Percentiles rank a stretch among this genome's conserved stretches.
phyloP scores from a whole-genome alignment of 1,284 basidiomycete species.

The Cerioporus squamosus region DNA sequence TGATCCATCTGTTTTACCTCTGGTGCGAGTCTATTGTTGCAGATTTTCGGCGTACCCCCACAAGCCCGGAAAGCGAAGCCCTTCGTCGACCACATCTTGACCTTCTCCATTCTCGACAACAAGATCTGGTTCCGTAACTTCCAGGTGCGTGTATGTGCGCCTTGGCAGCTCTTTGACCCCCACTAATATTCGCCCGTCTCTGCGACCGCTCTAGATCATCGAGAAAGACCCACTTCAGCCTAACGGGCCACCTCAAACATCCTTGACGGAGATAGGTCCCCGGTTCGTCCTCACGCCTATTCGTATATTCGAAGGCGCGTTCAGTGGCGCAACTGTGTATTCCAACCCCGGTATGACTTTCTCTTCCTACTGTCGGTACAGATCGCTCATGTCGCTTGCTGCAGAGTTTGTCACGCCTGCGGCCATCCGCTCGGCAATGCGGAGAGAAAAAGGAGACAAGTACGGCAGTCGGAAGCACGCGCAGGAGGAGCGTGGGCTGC shows the following conservation, averaged over 20 bases:
- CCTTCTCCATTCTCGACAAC: conserved; percentile 93
- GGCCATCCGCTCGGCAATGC: conserved; percentile 75
- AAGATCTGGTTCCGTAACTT: conserved; percentile 99
- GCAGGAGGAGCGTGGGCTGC: conserved; percentile 66
- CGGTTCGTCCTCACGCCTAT: conserved; percentile 98
- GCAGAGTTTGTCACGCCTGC: conserved; percentile 92
- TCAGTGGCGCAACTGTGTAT: conserved; percentile 93
- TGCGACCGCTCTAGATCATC: conserved; percentile 57
- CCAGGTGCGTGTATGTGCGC: conserved; percentile 61
- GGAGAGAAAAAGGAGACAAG: conserved; percentile 77
- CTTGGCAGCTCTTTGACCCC: not conserved
- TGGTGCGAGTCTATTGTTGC: not conserved
- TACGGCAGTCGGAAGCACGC: conserved; percentile 84
- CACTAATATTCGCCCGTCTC: too few species aligned
- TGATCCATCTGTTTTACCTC: not conserved
- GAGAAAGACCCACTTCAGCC: conserved; percentile 81
- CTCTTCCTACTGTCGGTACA: not conserved
- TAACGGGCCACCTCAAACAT: conserved; percentile 76
- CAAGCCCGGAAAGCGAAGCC: conserved; percentile 92
- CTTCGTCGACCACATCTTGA: conserved; percentile 97
- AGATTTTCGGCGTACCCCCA: conserved; percentile 96
- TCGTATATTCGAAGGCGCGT: conserved; percentile 97
- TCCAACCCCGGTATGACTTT: conserved; percentile 82
- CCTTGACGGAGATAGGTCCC: conserved; percentile 94
- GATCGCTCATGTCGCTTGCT: not conserved